Percentiles rank a stretch among this genome's conserved stretches.
Conservation (phyloP, 1,284 basidiomycete species). For the Naganishia liquefaciens region DNA sequence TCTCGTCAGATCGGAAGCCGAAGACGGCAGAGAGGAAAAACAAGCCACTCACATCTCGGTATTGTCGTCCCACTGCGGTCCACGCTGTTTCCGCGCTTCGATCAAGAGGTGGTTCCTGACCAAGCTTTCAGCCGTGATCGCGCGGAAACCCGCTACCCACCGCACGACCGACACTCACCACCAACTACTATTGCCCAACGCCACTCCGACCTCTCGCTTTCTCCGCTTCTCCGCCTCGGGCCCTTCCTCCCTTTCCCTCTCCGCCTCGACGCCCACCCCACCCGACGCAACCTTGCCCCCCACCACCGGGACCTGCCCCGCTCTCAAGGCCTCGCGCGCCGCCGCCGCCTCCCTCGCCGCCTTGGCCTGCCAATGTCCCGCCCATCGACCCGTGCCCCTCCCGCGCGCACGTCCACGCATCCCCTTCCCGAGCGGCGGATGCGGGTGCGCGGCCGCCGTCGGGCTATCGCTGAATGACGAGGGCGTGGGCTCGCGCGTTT, state of each 20-base stretch:
- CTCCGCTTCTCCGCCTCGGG: slow-evolving; percentile 8
- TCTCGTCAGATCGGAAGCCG: background rate
- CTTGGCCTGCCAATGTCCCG: slow-evolving; percentile 28
- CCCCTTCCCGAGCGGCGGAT: background rate
- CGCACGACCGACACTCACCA: too few species aligned
- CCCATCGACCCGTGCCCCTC: slow-evolving; percentile 29
- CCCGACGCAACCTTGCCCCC: background rate
- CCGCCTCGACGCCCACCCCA: slow-evolving; percentile 35
- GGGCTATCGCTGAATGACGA: background rate
- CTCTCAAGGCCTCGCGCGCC: too few species aligned
- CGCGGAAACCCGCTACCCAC: too few species aligned
- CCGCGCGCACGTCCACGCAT: slow-evolving; percentile 8
- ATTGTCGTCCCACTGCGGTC: slow-evolving; percentile 53
- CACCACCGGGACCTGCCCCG: background rate
- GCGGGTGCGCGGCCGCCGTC: background rate
- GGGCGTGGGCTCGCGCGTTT: too few species aligned
- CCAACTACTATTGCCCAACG: slow-evolving; percentile 32
- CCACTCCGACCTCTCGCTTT: slow-evolving; percentile 21
- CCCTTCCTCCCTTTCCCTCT: slow-evolving; percentile 1
- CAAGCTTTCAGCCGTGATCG: background rate
- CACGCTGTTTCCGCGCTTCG: slow-evolving; percentile 48
- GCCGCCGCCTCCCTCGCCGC: slow-evolving; percentile 5
- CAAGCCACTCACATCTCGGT: slow-evolving; percentile 41
- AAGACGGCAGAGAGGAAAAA: background rate
- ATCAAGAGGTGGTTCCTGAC: slow-evolving; percentile 52